phyloP scores from a whole-genome alignment of 345 rosid genomes.

The Dipteronia dyeriana region DNA sequence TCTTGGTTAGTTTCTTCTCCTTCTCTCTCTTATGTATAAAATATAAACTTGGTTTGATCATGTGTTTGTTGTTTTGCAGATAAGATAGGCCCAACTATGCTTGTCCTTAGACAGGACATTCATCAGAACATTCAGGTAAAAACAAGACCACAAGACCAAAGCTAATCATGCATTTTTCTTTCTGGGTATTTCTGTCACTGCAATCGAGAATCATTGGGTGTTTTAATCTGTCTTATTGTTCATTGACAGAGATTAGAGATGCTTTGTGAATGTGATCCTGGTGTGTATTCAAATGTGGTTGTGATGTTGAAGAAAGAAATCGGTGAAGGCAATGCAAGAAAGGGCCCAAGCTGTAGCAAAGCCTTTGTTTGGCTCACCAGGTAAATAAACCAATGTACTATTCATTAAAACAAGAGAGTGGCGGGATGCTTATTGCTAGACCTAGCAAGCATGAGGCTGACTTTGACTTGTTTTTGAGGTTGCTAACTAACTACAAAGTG shows the following conservation, averaged over 20 bases:
- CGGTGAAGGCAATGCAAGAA: conserved; percentile 54
- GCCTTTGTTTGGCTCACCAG: conserved; percentile 95
- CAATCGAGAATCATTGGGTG: not conserved
- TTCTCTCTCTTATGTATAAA: no score
- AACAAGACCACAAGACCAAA: not conserved
- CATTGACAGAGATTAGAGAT: conserved; percentile 63
- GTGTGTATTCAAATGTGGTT: conserved; percentile 55
- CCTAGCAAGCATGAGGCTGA: no score
- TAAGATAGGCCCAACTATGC: conserved; percentile 98
- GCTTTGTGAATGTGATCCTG: conserved; percentile 57
- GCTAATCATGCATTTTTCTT: conserved; percentile 8
- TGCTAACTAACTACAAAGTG: no score
- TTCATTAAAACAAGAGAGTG: no score
- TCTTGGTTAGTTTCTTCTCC: conserved; percentile 61
- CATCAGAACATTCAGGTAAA: conserved; percentile 78
- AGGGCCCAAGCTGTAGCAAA: conserved; percentile 63
- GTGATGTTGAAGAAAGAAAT: conserved; percentile 76
- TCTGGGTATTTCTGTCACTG: conserved; percentile 24
- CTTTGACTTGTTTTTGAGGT: no score
- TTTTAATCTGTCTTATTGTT: not conserved
- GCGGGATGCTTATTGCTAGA: not conserved
- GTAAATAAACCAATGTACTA: conserved; percentile 27
- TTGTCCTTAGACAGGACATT: conserved; percentile 86
- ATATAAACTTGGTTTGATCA: not conserved
- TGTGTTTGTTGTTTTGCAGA: conserved; percentile 48